phyloP scores from a whole-genome alignment of 2,329 filamentous ascomycete genomes.

The Fusarium bulbicola region DNA sequence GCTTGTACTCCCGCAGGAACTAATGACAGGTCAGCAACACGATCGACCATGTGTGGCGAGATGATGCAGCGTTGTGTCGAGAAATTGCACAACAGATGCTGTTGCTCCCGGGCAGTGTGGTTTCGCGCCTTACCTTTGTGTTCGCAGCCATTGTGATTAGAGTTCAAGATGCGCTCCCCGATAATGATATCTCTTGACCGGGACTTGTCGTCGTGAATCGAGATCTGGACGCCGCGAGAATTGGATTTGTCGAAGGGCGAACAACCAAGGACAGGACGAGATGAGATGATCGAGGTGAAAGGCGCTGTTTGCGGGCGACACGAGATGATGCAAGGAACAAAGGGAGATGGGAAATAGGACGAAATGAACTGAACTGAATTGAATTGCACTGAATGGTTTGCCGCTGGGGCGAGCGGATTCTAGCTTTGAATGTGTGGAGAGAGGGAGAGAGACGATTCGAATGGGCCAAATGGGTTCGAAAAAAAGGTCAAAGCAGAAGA shows the following conservation, averaged over 20 bases:
- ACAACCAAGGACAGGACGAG: slow-evolving; percentile 15
- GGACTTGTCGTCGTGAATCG: slow-evolving; percentile 19
- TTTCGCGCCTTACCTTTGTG: slow-evolving; percentile 46
- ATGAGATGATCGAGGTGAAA: slow-evolving; percentile 10
- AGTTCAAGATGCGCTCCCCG: slow-evolving; percentile 33
- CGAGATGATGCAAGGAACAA: slow-evolving; percentile 27
- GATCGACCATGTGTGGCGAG: background rate
- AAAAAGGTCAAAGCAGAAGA: slow-evolving; percentile 39
- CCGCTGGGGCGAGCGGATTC: slow-evolving; percentile 32
- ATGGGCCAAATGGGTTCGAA: slow-evolving; percentile 34
- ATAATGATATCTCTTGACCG: slow-evolving; percentile 24
- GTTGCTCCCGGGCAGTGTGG: background rate
- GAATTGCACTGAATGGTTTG: slow-evolving; percentile 21
- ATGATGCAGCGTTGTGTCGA: background rate
- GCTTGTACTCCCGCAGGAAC: slow-evolving; percentile 92
- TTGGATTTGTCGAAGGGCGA: slow-evolving; percentile 22
- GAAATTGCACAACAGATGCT: background rate
- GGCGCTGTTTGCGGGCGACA: slow-evolving; percentile 16
- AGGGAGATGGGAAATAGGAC: slow-evolving; percentile 22
- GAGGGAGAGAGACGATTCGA: slow-evolving; percentile 25
- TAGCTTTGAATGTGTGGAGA: slow-evolving; percentile 31
- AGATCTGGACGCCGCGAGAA: slow-evolving; percentile 30
- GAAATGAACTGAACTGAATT: background rate
- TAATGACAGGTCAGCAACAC: slow-evolving; percentile 49
- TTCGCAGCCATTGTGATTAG: slow-evolving; percentile 48